Conservation (phyloP, 495 filamentous ascomycete genomes). For the Chaetomium cochliodes region DNA sequence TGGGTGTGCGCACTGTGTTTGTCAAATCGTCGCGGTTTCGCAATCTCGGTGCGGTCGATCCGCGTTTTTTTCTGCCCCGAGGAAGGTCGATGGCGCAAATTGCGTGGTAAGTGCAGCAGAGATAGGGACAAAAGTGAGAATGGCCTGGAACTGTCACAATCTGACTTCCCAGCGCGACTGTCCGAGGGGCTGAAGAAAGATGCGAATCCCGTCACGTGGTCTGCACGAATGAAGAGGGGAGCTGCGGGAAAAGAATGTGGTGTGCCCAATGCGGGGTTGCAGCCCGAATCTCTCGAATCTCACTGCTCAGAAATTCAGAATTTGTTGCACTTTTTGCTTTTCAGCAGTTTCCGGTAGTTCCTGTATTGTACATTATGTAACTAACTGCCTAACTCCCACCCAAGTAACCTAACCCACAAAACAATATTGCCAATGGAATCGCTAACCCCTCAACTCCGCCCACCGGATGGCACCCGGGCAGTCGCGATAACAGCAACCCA, state of each 20-base stretch:
- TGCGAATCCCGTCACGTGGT: conserved; percentile 34
- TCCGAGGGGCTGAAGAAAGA: conserved; percentile 14
- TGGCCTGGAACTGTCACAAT: neutral
- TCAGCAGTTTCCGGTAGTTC: too few relatives aligned
- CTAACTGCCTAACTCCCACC: too few relatives aligned
- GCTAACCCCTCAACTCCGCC: too few relatives aligned
- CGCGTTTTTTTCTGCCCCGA: neutral
- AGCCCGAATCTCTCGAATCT: conserved; percentile 5
- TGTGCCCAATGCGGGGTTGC: conserved; percentile 22
- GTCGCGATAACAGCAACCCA: conserved; percentile 39
- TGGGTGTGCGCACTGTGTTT: neutral
- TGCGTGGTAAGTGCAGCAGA: neutral
- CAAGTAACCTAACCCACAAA: too few relatives aligned
- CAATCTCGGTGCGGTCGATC: neutral
- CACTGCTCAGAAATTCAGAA: neutral
- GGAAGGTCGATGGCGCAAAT: neutral
- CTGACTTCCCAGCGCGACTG: neutral
- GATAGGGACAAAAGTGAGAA: neutral
- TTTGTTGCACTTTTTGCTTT: too few relatives aligned
- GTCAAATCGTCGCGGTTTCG: neutral
- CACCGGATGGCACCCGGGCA: conserved; percentile 30
- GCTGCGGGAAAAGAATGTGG: conserved; percentile 31
- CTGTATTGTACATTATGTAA: too few relatives aligned
- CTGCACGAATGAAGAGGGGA: conserved; percentile 32
- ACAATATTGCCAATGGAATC: too few relatives aligned